Base-by-base conservation (phyloP, 371 early-diverging fungal genomes). In the Rhizopus delemar region DNA sequence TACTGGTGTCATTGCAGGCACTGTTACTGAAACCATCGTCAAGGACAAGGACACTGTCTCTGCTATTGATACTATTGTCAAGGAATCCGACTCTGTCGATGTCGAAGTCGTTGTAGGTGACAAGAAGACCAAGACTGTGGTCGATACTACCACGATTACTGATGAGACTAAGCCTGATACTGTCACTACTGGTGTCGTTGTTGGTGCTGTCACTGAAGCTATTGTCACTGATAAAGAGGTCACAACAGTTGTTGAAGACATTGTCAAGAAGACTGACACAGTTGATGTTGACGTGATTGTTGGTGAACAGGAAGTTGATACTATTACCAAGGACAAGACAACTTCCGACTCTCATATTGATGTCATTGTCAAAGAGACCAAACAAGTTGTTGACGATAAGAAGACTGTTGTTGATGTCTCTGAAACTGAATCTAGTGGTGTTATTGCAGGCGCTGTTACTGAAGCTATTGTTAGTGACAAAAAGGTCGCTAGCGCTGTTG, bases 251-350 rank as follows among this genome's bases (percentile, higher is more conserved):
- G 58, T 49, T 5, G 41, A 35, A 29, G 22, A 49, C 6, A 46
- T 48, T 38, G 31, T 4, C 6, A 51, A 57, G 41, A 32, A 39
- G 0, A 16, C 57, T 13, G 8, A 12, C 1, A 28, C 29, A 0
- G 31, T 36, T 7, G 48, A 48, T 12, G 33, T 56, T 28, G 11
- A 46, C 13, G 4, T 22, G 12, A 46, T 38, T 38, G 38, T 38
- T 34, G 28, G 8, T 22, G 8, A 28, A 46, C 50, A 49, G n/a
- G 41, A 48, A 8, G 46, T 49, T 32, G 57, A 49, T 39, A 29
- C 32, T 41, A 11, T 50, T 15, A 34, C 59, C 35, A 56, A 58
- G 32, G 46, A 31, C 36, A 43, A 56, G 45, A 53, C 50, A 4
- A 29, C 28, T 8, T 51, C 33, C 34, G 51, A n/a, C 16, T 34